Evolutionary conservation across 352 stramenopile species (phyloP), one percentile per base, ranked within the genome.

Genomic region (Saprolegnia diclina): DNA sequence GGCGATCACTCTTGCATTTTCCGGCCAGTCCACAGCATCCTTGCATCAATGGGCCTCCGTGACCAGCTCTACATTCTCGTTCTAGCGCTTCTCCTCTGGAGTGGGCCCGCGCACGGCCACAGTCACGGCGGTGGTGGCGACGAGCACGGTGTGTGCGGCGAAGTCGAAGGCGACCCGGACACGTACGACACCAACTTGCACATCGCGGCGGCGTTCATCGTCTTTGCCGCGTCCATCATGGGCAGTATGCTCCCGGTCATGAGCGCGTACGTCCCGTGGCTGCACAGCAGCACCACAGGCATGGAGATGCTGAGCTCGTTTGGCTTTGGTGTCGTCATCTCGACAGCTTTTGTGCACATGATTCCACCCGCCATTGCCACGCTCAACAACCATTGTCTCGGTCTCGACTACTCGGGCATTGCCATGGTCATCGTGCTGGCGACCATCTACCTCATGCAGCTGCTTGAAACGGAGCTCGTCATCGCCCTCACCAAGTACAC

Each of bases 261-360:
- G 5, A 57, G 53, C 35, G 11, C 7, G 5, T 53, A 59, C 42
- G 21, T 67, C 0, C 14, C 65, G 7, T 72, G 65, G n/a, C 57
- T 72, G 16, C 55, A 42, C 19, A 48, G 48, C 11, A 45, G 5
- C 32, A 18, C 1, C 10, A 21, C 24, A n/a, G 44, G 13, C 54
- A 5, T 72, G 21, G n/a, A 65, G 19, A 44, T 65, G 13, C 40
- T 72, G 18, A 67, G 48, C 22, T 65, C 55, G 55, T 72, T 74
- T 50, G 72, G 72, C 6, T 72, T 67, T 56, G 72, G 72, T 26
- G 68, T 76, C 21, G 63, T 76, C 5, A 55, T 76, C 13, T n/a
- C 72, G n/a, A 76, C 72, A 13, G 72, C 67, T 5, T 67, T 73
- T 21, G 70, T 76, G 40, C 72, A 76, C 48, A 63, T 76, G 52